These are phyloP conservation scores for Purshia tridentata DNA, from an alignment of 306 rosid species.

Conservation along the genomic window DNA sequence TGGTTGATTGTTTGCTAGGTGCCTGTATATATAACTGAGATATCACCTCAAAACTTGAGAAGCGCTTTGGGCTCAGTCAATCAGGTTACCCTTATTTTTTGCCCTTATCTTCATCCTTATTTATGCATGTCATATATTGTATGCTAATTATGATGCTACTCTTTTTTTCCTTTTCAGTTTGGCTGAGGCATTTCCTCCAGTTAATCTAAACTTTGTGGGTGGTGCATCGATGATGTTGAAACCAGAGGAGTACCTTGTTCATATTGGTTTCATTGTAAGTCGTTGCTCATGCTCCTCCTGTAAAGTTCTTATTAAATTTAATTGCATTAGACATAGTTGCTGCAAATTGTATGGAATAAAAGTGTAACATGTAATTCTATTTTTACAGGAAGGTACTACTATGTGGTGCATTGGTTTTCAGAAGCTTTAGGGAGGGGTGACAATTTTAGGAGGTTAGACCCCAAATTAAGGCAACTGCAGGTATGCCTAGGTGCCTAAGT, in stretches of 20 bases:
- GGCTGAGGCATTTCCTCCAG: constrained; percentile 65
- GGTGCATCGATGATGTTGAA: constrained; percentile 87
- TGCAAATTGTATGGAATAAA: constrained; percentile 23
- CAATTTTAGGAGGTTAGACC: constrained; percentile 86
- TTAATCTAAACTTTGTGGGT: constrained; percentile 80
- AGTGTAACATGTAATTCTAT: constrained; percentile 21
- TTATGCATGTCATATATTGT: too few relatives aligned
- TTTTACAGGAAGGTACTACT: constrained; percentile 61
- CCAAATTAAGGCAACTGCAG: too few relatives aligned
- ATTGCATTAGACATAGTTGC: constrained; percentile 13
- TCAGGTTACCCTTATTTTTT: constrained; percentile 60
- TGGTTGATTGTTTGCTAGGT: constrained; percentile 49
- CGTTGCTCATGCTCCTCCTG: constrained; percentile 18
- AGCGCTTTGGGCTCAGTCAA: constrained; percentile 76
- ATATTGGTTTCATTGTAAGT: constrained; percentile 55
- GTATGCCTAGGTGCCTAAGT: too few relatives aligned
- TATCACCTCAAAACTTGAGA: constrained; percentile 88
- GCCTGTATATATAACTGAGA: constrained; percentile 93
- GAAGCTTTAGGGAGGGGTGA: constrained; percentile 67
- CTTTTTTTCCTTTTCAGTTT: constrained; percentile 44
- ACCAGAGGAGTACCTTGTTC: constrained; percentile 85
- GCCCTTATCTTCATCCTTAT: too few relatives aligned
- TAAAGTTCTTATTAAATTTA: constrained; percentile 11
- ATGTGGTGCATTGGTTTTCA: constrained; percentile 89
- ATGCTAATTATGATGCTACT: too few relatives aligned